Percentiles rank a stretch among this genome's conserved stretches.
Conservation (phyloP, 805 yeast species). For the Starmerella cellae region DNA sequence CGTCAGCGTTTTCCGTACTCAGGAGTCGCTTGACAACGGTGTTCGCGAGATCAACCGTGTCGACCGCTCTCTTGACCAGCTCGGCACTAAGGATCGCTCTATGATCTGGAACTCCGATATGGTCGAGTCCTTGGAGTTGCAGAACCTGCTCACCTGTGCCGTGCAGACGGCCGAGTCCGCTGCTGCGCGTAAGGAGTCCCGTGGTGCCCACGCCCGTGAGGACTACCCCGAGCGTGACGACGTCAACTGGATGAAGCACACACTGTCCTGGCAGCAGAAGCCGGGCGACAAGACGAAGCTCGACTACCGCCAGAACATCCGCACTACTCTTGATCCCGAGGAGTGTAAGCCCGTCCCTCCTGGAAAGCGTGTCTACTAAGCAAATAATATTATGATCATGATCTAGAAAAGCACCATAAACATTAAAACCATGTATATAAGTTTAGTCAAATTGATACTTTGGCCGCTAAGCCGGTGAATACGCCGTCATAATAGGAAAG, state of each 20-base stretch:
- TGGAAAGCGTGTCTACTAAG: conserved; percentile 85
- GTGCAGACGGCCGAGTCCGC: conserved; percentile 91
- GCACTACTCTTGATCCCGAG: conserved; percentile 70
- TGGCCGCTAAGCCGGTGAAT: too few species aligned
- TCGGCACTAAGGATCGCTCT: conserved; percentile 85
- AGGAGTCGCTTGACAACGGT: conserved; percentile 84
- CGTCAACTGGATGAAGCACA: conserved; percentile 93
- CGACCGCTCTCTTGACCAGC: conserved; percentile 58
- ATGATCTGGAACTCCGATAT: conserved; percentile 98
- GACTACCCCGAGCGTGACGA: conserved; percentile 95
- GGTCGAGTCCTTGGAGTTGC: conserved; percentile 90
- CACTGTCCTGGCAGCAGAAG: conserved; percentile 76
- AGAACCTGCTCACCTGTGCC: conserved; percentile 93
- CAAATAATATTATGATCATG: not conserved
- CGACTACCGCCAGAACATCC: conserved; percentile 75
- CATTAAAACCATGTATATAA: too few species aligned
- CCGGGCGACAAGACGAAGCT: conserved; percentile 60
- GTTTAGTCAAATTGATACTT: too few species aligned
- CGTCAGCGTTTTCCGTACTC: conserved; percentile 92
- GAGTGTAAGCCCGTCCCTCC: conserved; percentile 97
- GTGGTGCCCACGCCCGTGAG: conserved; percentile 99
- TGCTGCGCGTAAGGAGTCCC: conserved; percentile 87
- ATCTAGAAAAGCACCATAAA: too few species aligned
- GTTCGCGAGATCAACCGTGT: conserved; percentile 62
- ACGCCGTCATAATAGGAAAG: too few species aligned